Evolutionary conservation across 169 alveolate species (phyloP).

Genomic region (Eimeria sp.): DNA sequence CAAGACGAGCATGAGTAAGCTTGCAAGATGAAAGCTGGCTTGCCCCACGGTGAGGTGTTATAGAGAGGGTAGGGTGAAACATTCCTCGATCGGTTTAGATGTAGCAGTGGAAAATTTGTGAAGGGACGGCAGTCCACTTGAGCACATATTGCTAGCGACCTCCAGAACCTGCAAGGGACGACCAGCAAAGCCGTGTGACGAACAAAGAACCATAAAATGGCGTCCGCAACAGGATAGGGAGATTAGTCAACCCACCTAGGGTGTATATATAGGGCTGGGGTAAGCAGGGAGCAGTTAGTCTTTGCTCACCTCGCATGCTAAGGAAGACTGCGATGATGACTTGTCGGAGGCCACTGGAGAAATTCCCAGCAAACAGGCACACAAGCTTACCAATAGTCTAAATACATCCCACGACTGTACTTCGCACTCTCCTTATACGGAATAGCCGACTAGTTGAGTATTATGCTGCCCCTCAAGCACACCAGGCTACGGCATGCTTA

Average conservation of each 20-base stretch:
- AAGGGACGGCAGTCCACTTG: conserved; percentile 21
- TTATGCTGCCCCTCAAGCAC: background rate
- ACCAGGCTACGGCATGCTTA: background rate
- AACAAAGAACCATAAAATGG: no score
- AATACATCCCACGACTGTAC: background rate
- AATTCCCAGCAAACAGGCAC: background rate
- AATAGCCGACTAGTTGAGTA: background rate
- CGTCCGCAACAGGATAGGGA: background rate
- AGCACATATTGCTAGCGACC: conserved; percentile 2
- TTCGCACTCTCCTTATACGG: background rate
- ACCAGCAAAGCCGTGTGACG: no score
- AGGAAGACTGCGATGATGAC: background rate
- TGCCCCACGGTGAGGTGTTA: background rate
- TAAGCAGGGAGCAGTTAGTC: no score
- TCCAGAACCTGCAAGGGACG: conserved; percentile 9
- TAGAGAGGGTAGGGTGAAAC: background rate
- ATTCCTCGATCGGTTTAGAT: conserved; percentile 26
- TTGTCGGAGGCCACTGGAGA: background rate
- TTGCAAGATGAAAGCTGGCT: no score
- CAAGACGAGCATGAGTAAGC: no score
- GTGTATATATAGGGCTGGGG: background rate
- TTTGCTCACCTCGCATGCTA: conserved; percentile 6
- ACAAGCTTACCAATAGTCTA: background rate
- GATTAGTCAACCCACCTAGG: background rate
- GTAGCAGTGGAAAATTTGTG: conserved; percentile 13